Base-by-base conservation (phyloP, 2,329 filamentous ascomycete species). In the Aspergillus brunneoviolaceus region DNA sequence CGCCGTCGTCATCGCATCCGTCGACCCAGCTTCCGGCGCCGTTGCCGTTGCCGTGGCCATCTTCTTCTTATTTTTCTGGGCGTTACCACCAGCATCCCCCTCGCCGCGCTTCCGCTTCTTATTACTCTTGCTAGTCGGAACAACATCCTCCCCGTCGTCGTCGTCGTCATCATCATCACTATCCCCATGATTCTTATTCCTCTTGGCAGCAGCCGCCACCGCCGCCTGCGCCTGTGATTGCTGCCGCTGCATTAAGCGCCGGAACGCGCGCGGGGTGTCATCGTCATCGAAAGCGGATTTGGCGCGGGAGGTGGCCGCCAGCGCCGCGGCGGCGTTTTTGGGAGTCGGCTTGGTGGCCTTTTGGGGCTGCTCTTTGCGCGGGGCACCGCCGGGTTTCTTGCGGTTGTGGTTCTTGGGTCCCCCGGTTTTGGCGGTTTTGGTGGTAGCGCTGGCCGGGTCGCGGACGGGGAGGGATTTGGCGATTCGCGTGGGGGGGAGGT, bases 201-300 rank as follows among this genome's bases (percentile, higher is more conserved):
- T n/a, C 39, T 16, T 7, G 10, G 35, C 11, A 3, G 23, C 23
- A 11, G 14, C 10, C 5, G 33, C 23, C 12, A 5, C 10, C 14
- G 33, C 10, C 11, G 11, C 33, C 39, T 16, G 82, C 16, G 80
- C 76, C 47, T 88, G 85, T 65, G 11, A 14, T 35, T 35, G 33
- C 10, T 35, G 33, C 9, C 87, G 85, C 35, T 90, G 87, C 90
- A 98, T 95, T 63, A 98, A 79, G 12, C 92, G 87, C 63, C 86
- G 86, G 76, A 99, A 99, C 1, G 90, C 91, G 66, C 91, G 89
- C 0, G 95, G 95, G 1, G 90, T 93, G 77, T 98, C 95, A 73
- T 96, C 88, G 45, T 42, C 53, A 42, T 84, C 75, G 39, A 63
- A 55, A 35, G 63, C 65, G 80, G 31, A 74, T 75, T 74, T 74